A percentile compares a stretch with the other conserved stretches of the same genome.
These are phyloP conservation scores for Cyclostephanos tholiformis DNA, from an alignment of 108 stramenopile species.

Conservation along the genomic window DNA sequence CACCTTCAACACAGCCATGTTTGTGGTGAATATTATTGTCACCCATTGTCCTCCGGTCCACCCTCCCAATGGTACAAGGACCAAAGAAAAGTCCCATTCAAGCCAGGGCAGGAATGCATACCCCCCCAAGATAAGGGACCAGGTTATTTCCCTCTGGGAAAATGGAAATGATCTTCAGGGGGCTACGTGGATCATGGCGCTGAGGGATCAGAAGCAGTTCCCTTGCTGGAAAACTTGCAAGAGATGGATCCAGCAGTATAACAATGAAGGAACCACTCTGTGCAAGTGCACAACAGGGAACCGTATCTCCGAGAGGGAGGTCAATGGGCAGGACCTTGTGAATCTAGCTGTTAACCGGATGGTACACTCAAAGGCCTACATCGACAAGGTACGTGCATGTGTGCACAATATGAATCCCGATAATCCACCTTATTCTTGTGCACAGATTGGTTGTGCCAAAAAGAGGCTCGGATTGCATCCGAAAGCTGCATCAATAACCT, in stretches of 20 bases:
- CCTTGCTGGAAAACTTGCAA: background rate
- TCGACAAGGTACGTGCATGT: slow-evolving; percentile 11
- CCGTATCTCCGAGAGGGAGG: slow-evolving; percentile 24
- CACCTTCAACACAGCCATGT: too few species aligned
- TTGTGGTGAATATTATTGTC: too few species aligned
- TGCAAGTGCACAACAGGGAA: background rate
- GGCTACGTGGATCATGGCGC: background rate
- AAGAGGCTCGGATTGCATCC: background rate
- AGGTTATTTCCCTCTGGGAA: background rate
- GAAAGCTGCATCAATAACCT: slow-evolving; percentile 9
- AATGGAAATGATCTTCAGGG: background rate
- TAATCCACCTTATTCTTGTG: too few species aligned
- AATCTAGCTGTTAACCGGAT: slow-evolving; percentile 10
- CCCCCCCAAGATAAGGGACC: too few species aligned
- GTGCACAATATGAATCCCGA: slow-evolving; percentile 1
- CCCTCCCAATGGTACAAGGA: too few species aligned
- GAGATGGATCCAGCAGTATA: too few species aligned
- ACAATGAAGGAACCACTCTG: background rate
- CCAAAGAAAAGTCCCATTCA: too few species aligned
- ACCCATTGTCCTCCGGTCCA: too few species aligned
- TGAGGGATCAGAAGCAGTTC: background rate
- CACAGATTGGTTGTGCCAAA: too few species aligned
- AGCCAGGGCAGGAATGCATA: too few species aligned
- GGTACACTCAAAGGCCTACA: background rate
- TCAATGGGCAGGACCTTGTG: background rate